Conservation (phyloP, 1,139 yeast genomes). For the Kodamaea ohmeri region DNA sequence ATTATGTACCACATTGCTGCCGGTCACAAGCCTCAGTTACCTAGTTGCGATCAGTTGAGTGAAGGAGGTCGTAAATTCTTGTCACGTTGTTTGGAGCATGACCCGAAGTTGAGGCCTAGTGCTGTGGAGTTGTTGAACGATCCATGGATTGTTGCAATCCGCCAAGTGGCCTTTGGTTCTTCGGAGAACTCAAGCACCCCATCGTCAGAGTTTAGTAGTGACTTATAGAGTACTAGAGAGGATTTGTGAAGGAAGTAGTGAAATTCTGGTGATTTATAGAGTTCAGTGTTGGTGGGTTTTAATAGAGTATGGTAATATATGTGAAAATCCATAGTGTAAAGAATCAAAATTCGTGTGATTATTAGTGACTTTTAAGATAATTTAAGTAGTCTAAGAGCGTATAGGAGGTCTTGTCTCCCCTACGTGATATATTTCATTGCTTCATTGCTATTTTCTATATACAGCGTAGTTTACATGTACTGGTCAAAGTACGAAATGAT, state of each 20-base stretch:
- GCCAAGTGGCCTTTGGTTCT: slow-evolving; percentile 65
- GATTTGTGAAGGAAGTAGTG: too few species aligned
- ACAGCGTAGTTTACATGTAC: slow-evolving; percentile 9
- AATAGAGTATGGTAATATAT: too few species aligned
- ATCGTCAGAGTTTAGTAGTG: slow-evolving; percentile 29
- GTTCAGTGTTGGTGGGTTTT: too few species aligned
- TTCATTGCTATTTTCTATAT: background rate
- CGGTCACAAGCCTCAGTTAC: slow-evolving; percentile 86
- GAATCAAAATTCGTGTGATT: too few species aligned
- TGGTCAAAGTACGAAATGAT: slow-evolving; percentile 38
- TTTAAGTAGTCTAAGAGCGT: too few species aligned
- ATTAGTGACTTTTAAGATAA: too few species aligned
- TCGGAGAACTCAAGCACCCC: slow-evolving; percentile 40
- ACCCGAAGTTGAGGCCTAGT: slow-evolving; percentile 71
- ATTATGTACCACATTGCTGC: slow-evolving; percentile 98
- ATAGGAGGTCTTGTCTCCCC: too few species aligned
- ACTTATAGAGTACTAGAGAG: background rate
- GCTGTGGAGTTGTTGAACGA: slow-evolving; percentile 84
- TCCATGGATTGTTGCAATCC: slow-evolving; percentile 82
- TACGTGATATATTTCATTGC: background rate
- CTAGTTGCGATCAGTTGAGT: slow-evolving; percentile 74
- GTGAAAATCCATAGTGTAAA: too few species aligned
- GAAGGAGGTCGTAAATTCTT: slow-evolving; percentile 70
- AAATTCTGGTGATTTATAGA: too few species aligned
- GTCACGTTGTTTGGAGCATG: slow-evolving; percentile 74